A percentile compares a stretch with the other conserved stretches of the same genome.
Evolutionary conservation across 2,329 filamentous ascomycete species (phyloP).

Genomic region (Elsinoe fawcettii): DNA sequence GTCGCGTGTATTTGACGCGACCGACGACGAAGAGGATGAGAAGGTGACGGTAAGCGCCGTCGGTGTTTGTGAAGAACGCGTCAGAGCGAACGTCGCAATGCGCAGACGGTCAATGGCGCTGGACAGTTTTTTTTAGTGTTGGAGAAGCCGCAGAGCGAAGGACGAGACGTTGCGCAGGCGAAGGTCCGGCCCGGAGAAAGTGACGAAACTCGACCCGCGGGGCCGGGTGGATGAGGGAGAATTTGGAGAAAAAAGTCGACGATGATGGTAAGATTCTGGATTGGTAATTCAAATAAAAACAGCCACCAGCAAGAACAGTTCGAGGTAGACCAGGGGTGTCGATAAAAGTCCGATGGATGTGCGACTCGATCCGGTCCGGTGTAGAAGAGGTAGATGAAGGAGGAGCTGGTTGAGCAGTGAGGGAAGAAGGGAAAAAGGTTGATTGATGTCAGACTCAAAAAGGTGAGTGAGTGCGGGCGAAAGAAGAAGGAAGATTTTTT

Average conservation of each 20-base stretch:
- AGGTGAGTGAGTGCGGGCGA: background rate
- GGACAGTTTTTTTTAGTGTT: background rate
- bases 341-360: background rate
- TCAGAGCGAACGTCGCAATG: background rate
- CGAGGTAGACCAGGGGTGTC: background rate
- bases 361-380: slow-evolving; percentile 6
- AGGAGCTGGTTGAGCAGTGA: background rate
- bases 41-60: background rate
- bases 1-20: slow-evolving; percentile 9
- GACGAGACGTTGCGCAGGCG: slow-evolving; percentile 12
- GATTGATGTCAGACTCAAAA: slow-evolving; percentile 1
- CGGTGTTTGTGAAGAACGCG: background rate
- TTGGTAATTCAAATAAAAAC: background rate
- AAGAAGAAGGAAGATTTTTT: background rate
- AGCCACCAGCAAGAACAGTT: background rate
- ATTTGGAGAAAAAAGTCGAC: background rate
- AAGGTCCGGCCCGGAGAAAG: slow-evolving; percentile 13
- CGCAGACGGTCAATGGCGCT: background rate
- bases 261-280: background rate
- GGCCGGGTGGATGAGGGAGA: background rate
- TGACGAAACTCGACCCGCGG: slow-evolving; percentile 10
- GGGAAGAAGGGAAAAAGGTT: background rate
- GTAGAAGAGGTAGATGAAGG: background rate
- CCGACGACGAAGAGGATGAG: background rate
- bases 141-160: background rate